These are phyloP conservation scores for Phaffia tasmanica DNA, from an alignment of 768 basidiomycete species.

Conservation along the genomic window DNA sequence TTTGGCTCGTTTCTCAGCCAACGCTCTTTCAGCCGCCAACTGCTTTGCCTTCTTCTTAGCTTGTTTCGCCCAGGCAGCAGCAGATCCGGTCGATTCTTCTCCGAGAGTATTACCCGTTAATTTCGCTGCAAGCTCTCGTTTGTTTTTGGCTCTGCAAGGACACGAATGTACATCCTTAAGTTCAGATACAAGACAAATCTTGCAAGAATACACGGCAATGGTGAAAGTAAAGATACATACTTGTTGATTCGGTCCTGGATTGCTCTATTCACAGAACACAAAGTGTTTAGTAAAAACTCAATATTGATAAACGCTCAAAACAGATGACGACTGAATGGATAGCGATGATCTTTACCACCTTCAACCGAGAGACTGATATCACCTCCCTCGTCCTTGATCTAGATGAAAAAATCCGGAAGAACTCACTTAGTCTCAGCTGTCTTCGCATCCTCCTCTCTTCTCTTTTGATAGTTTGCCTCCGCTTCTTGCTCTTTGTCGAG, in stretches of 20 bases:
- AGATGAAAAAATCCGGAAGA: neutral
- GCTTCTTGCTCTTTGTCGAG: slow-evolving; percentile 58
- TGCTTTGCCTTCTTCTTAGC: slow-evolving; percentile 55
- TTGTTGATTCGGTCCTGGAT: slow-evolving; percentile 67
- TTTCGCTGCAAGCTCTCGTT: slow-evolving; percentile 79
- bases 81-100: slow-evolving; percentile 47
- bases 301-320: neutral
- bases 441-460: slow-evolving; percentile 57
- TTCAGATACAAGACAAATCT: slow-evolving; percentile 5
- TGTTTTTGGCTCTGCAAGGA: slow-evolving; percentile 63
- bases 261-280: slow-evolving; percentile 44
- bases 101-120: slow-evolving; percentile 88
- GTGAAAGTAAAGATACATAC: slow-evolving; percentile 50
- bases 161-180: slow-evolving; percentile 42
- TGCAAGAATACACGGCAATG: slow-evolving; percentile 12
- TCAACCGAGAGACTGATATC: too few relatives aligned
- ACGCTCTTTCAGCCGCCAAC: slow-evolving; percentile 70
- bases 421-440: slow-evolving; percentile 47
- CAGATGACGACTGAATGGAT: neutral
- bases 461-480: slow-evolving; percentile 70
- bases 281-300: slow-evolving; percentile 32
- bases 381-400: too few relatives aligned
- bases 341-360: neutral
- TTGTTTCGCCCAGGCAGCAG: slow-evolving; percentile 83
- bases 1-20: slow-evolving; percentile 55